These are phyloP conservation scores for Ogataea pini DNA, from an alignment of 805 yeast species.

Conservation along the genomic window DNA sequence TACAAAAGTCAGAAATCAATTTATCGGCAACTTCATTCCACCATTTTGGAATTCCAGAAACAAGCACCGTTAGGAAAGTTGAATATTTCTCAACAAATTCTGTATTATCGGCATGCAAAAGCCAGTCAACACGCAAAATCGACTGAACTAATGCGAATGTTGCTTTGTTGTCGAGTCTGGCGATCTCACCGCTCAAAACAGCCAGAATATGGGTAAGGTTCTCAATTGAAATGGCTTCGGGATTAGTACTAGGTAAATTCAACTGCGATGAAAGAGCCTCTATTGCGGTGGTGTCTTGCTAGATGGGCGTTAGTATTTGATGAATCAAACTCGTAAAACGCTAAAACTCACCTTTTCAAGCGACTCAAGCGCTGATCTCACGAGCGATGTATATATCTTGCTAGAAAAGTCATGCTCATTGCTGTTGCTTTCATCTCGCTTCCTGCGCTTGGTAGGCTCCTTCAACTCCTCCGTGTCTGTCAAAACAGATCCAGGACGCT, in stretches of 20 bases:
- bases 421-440: neutral
- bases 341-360: constrained; percentile 53
- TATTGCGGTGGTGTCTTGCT: constrained; percentile 55
- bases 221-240: constrained; percentile 53
- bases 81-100: constrained; percentile 56
- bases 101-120: constrained; percentile 39
- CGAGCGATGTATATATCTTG: constrained; percentile 39
- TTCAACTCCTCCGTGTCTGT: neutral
- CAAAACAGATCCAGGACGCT: neutral
- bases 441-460: neutral
- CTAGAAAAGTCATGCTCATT: constrained; percentile 22
- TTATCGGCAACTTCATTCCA: constrained; percentile 77
- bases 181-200: constrained; percentile 61
- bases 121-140: constrained; percentile 67
- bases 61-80: constrained; percentile 73
- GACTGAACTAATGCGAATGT: constrained; percentile 58
- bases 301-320: constrained; percentile 13
- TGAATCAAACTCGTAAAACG: neutral
- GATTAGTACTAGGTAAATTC: constrained; percentile 48
- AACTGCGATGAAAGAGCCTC: constrained; percentile 63
- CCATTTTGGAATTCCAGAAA: constrained; percentile 88
- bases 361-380: constrained; percentile 68
- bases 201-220: constrained; percentile 59
- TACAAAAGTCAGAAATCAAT: constrained; percentile 62
- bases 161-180: constrained; percentile 61